Evolutionary conservation across 257 asterid species (phyloP).

Genomic region (Solanum peruvianum): DNA sequence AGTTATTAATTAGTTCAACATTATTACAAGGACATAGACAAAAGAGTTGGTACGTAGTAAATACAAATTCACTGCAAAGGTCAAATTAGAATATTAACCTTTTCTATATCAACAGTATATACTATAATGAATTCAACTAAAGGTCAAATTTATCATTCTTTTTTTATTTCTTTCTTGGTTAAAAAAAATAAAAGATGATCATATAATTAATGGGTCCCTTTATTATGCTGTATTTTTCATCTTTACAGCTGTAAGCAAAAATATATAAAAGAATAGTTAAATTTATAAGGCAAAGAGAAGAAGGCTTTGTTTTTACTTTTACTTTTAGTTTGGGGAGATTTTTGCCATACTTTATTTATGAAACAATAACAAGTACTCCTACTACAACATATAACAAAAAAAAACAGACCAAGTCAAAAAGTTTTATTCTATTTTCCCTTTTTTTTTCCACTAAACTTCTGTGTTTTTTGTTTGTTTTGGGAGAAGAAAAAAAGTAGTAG

Average conservation of each 20-base stretch:
- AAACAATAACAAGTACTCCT: conserved; percentile 4
- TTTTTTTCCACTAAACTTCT: background rate
- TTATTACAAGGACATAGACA: background rate
- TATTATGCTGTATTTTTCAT: conserved; percentile 13
- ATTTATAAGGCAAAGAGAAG: conserved; percentile 1
- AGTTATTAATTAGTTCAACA: background rate
- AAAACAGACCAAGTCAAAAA: conserved; percentile 6
- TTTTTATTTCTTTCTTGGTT: background rate
- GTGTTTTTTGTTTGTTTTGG: background rate
- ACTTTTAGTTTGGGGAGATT: background rate
- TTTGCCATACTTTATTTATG: conserved; percentile 10
- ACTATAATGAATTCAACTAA: conserved; percentile 17
- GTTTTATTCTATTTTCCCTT: background rate
- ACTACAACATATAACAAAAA: background rate
- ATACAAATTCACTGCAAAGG: background rate
- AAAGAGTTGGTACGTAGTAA: background rate
- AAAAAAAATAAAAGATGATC: background rate
- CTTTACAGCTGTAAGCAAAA: conserved; percentile 52
- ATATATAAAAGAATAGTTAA: background rate
- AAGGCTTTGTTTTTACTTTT: background rate
- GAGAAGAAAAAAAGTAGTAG: background rate
- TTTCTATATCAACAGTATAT: background rate
- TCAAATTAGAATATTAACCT: background rate
- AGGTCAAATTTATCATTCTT: conserved; percentile 8
- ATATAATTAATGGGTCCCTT: background rate